A percentile compares a stretch with the other conserved stretches of the same genome.
phyloP scores from a whole-genome alignment of 108 stramenopile genomes.

The Conticribra guillardii region DNA sequence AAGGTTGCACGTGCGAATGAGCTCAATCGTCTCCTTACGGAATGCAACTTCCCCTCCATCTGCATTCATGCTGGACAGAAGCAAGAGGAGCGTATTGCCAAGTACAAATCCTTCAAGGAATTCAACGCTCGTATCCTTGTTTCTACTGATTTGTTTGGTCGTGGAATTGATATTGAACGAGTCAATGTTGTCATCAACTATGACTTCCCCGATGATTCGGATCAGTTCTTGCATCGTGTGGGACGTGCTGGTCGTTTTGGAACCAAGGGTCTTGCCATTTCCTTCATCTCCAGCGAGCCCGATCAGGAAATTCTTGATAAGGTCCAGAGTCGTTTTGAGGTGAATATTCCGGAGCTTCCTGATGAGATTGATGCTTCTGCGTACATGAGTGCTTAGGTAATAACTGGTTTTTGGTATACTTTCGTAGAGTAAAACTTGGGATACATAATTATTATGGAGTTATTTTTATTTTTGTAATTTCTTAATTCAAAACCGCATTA shows the following conservation, averaged over 20 bases:
- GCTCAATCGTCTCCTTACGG: constrained; percentile 92
- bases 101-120: constrained; percentile 98
- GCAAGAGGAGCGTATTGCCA: constrained; percentile 96
- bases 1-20: constrained; percentile 96
- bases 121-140: constrained; percentile 99
- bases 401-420: too few relatives aligned
- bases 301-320: constrained; percentile 95
- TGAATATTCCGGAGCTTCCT: constrained; percentile 97
- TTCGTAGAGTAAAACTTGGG: too few relatives aligned
- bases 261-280: constrained; percentile 99
- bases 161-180: constrained; percentile 99
- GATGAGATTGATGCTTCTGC: constrained; percentile 96
- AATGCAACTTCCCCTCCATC: constrained; percentile 99
- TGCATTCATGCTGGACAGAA: constrained; percentile 96
- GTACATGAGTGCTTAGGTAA: constrained; percentile 96
- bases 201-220: constrained; percentile 97
- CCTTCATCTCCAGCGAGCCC: constrained; percentile 92
- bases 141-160: constrained; percentile 99
- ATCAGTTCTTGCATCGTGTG: constrained; percentile 98
- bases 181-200: constrained; percentile 99
- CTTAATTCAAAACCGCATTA: too few relatives aligned
- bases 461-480: too few relatives aligned
- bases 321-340: constrained; percentile 98
- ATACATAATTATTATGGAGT: too few relatives aligned
- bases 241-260: constrained; percentile 99